Evolutionary conservation across 2,329 filamentous ascomycete species (phyloP), one percentile per base, ranked within the genome.

Genomic region (Calonectria pseudoturangicola): DNA sequence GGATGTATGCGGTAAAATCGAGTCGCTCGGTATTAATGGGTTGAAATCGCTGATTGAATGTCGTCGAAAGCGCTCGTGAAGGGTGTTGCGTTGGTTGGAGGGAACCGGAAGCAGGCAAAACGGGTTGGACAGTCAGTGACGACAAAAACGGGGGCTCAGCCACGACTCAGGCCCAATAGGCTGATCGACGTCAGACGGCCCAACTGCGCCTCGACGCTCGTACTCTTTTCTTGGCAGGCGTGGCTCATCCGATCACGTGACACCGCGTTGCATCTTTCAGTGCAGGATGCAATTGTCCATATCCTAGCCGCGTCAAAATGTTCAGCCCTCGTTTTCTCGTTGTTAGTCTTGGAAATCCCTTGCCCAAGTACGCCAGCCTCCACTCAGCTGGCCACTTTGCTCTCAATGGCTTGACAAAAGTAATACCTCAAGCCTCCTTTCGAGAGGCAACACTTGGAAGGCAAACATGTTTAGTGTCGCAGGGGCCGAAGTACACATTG

Each of bases 311-410:
- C 72, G 78, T 70, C 74, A 80, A 58, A 56, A 84, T 84, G 80
- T 83, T 84, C 67, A 83, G 80, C 33, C 84, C 86, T 56, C 90
- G 89, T 47, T 91, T 98, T 78, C 91, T 98, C 70, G 88, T 98
- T 79, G 90, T 95, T 86, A 97, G 95, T 74, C 90, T 99, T 74
- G 97, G 97, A 77, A 98, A 98, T 79, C 95, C 94, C 8, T 87
- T 89, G 8, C 87, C 91, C 2, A 96, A 96, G 84, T 90, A 91
- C 76, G 89, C 93, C 75, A 97, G 94, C 25, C 92, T 96, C 9
- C 97, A 98, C 85, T 96, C 93, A 28, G 95, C 95, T 16, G 97
- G 96, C 13, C 96, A 98, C 86, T 90, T 92, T 69, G 90, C 95
- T 56, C 90, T 98, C 76, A 87, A 90, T 67, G 87, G 89, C 2